Evolutionary conservation across 371 early-diverging fungal species (phyloP).

Genomic region (Capillidium heterosporum): DNA sequence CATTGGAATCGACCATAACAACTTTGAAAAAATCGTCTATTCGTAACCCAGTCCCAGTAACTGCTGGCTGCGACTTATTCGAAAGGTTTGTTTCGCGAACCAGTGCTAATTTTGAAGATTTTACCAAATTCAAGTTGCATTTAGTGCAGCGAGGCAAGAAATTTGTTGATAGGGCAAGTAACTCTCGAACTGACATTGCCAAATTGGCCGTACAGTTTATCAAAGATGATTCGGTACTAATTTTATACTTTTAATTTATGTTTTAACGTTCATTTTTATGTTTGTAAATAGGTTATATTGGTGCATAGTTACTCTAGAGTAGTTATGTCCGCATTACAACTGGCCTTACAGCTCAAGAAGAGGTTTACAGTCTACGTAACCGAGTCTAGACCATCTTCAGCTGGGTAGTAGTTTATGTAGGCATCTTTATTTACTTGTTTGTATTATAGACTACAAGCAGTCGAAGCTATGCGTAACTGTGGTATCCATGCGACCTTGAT

Average conservation of each 20-base stretch:
- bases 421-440: neutral
- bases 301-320: slow-evolving; percentile 91
- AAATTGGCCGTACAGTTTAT: slow-evolving; percentile 72
- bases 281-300: slow-evolving; percentile 55
- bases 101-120: slow-evolving; percentile 38
- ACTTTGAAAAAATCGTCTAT: slow-evolving; percentile 32
- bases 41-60: slow-evolving; percentile 40
- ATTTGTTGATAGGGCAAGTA: slow-evolving; percentile 52
- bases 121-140: slow-evolving; percentile 60
- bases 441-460: slow-evolving; percentile 42
- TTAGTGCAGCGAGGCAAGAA: slow-evolving; percentile 49
- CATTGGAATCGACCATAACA: slow-evolving; percentile 45
- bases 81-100: slow-evolving; percentile 55
- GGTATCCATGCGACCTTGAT: slow-evolving; percentile 79
- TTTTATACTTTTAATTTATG: neutral
- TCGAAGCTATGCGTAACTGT: slow-evolving; percentile 41
- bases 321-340: slow-evolving; percentile 62
- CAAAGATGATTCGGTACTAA: slow-evolving; percentile 49
- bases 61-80: slow-evolving; percentile 83
- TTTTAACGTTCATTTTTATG: neutral
- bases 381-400: slow-evolving; percentile 61
- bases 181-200: slow-evolving; percentile 57
- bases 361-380: slow-evolving; percentile 77
- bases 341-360: slow-evolving; percentile 55
- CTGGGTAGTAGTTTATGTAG: slow-evolving; percentile 32